phyloP scores from a whole-genome alignment of 306 rosid genomes.

The Purshia tridentata region DNA sequence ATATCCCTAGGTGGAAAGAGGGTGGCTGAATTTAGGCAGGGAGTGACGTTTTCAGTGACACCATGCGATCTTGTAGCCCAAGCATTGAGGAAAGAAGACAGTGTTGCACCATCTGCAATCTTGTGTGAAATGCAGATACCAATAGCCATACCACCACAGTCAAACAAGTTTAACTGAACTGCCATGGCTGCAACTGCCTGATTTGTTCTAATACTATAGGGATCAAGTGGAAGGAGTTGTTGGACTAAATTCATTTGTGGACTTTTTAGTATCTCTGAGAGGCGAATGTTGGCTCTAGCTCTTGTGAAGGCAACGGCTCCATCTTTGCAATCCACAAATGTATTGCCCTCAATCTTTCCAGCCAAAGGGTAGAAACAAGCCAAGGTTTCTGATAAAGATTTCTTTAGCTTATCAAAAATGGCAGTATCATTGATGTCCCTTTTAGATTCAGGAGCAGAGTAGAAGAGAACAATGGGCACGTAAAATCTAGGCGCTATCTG shows the following conservation, averaged over 20 bases:
- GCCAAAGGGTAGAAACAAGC: slow-evolving; percentile 21
- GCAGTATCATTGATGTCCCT: neutral
- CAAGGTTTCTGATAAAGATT: slow-evolving; percentile 12
- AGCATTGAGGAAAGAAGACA: slow-evolving; percentile 11
- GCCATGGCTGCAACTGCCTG: neutral
- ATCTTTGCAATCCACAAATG: neutral
- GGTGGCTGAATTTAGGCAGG: slow-evolving; percentile 8
- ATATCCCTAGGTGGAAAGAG: slow-evolving; percentile 13
- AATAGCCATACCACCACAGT: slow-evolving; percentile 18
- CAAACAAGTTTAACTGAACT: neutral
- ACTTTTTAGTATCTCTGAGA: slow-evolving; percentile 5
- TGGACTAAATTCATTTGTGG: slow-evolving; percentile 1
- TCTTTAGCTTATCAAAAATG: slow-evolving; percentile 4
- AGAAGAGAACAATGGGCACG: slow-evolving; percentile 24
- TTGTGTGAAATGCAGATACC: slow-evolving; percentile 22
- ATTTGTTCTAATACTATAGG: neutral
- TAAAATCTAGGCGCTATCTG: slow-evolving; percentile 20
- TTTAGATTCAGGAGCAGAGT: neutral
- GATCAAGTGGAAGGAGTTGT: slow-evolving; percentile 25
- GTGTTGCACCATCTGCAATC: slow-evolving; percentile 16
- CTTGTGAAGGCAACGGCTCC: neutral
- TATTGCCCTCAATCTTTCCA: slow-evolving; percentile 16
- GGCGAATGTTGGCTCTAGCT: slow-evolving; percentile 13
- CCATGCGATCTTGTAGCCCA: neutral
- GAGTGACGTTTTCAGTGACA: neutral